phyloP scores from a whole-genome alignment of 139 green algal species.

The Edaphochlamys debaryana region DNA sequence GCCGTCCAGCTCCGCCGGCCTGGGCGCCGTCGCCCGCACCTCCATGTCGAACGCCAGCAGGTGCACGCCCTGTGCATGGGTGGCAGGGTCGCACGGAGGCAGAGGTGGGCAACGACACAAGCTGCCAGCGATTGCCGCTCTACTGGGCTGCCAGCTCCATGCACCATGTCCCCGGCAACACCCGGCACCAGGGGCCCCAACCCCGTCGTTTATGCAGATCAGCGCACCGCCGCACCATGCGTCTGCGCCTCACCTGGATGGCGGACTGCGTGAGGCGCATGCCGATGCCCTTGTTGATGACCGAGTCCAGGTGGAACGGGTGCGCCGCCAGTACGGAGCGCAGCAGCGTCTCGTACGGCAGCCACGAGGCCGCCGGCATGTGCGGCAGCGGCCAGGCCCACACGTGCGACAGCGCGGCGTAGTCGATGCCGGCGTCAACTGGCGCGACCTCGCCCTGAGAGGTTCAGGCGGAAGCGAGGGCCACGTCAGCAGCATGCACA shows the following conservation, averaged over 20 bases:
- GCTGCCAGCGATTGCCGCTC: too few relatives aligned
- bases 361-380: constrained; percentile 26
- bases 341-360: constrained; percentile 56
- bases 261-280: constrained; percentile 32
- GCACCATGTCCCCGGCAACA: too few relatives aligned
- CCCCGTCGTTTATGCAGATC: too few relatives aligned
- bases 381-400: constrained; percentile 59
- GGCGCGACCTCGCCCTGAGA: constrained; percentile 7
- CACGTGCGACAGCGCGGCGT: constrained; percentile 17
- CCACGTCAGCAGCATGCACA: too few relatives aligned
- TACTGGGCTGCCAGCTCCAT: too few relatives aligned
- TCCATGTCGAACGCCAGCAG: constrained; percentile 51
- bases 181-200: too few relatives aligned
- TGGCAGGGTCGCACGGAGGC: too few relatives aligned
- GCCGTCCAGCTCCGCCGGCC: constrained; percentile 17
- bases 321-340: constrained; percentile 48
- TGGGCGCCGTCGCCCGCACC: background rate
- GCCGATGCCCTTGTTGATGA: constrained; percentile 22
- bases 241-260: constrained; percentile 46
- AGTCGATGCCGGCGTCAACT: background rate
- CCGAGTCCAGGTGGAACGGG: constrained; percentile 48
- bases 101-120: too few relatives aligned
- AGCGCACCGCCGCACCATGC: too few relatives aligned
- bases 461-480: too few relatives aligned
- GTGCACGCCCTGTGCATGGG: constrained; percentile 6